Percentiles rank a stretch among this genome's conserved stretches.
Evolutionary conservation across 192 early-diverging fungal species (phyloP).

Genomic region (Coemansia sp.): DNA sequence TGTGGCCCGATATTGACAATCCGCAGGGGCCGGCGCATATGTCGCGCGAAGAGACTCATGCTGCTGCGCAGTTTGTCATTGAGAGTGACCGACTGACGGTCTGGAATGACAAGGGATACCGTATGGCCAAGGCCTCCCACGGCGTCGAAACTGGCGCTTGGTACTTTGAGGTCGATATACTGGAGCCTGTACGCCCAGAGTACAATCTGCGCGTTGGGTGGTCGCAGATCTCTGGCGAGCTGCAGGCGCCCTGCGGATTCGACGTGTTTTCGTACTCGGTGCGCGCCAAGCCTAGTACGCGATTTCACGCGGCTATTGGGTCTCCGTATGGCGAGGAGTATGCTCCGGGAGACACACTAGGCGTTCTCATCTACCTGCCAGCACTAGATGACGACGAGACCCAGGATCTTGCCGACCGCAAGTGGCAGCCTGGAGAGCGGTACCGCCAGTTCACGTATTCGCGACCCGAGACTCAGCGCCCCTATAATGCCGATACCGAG

Average conservation of each 20-base stretch:
- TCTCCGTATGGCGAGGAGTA: constrained; percentile 46
- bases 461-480: constrained; percentile 46
- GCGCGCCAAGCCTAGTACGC: constrained; percentile 63
- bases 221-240: constrained; percentile 74
- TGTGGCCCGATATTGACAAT: constrained; percentile 75
- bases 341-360: constrained; percentile 46
- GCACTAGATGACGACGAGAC: constrained; percentile 41
- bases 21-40: constrained; percentile 56
- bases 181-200: constrained; percentile 46
- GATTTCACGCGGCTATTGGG: constrained; percentile 62
- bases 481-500: constrained; percentile 33
- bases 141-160: constrained; percentile 71
- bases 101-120: constrained; percentile 71
- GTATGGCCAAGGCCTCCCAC: constrained; percentile 73
- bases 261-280: constrained; percentile 72
- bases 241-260: constrained; percentile 73
- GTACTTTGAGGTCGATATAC: constrained; percentile 70
- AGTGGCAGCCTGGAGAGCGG: constrained; percentile 43
- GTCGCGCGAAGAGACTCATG: constrained; percentile 60
- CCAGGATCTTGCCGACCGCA: constrained; percentile 48
- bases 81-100: constrained; percentile 58
- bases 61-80: constrained; percentile 66
- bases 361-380: constrained; percentile 54
- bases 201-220: constrained; percentile 70
- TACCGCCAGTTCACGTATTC: constrained; percentile 50